phyloP scores from a whole-genome alignment of 2,329 filamentous ascomycete species.

The Arachnomyces sp. region DNA sequence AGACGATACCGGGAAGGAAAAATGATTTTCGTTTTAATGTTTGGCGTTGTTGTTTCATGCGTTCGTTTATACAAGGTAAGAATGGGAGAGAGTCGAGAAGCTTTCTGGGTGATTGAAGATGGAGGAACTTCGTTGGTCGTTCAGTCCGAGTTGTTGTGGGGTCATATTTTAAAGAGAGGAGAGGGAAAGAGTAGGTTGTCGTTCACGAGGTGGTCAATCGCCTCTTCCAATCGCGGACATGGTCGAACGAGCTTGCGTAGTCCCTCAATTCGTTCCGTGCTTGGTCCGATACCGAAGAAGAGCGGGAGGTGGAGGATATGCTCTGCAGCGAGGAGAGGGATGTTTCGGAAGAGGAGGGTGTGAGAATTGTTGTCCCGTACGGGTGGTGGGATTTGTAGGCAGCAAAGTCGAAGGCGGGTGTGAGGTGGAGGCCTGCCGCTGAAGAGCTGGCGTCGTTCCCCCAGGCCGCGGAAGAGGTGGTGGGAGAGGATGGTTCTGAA shows the following conservation, averaged over 20 bases:
- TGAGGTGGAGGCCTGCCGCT: constrained; percentile 53
- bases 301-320: constrained; percentile 47
- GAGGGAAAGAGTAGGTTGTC: too few species aligned
- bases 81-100: too few species aligned
- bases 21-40: too few species aligned
- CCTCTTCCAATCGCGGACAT: constrained; percentile 50
- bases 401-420: constrained; percentile 67
- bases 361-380: constrained; percentile 25
- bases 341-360: constrained; percentile 68
- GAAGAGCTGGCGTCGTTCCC: constrained; percentile 14
- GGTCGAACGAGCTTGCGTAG: constrained; percentile 85
- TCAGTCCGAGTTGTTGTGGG: too few species aligned
- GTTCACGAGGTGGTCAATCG: constrained; percentile 25
- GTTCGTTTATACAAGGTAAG: too few species aligned
- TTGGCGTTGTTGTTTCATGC: too few species aligned
- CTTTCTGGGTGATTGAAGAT: too few species aligned
- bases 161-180: too few species aligned
- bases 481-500: constrained; percentile 24
- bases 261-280: constrained; percentile 70
- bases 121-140: too few species aligned
- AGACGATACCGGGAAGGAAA: too few species aligned
- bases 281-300: constrained; percentile 57
- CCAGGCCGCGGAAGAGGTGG: constrained; percentile 11
- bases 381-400: constrained; percentile 45
- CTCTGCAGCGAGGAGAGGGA: constrained; percentile 74